Evolutionary conservation across 495 filamentous ascomycete species (phyloP).

Genomic region (Baudoinia panamericana): DNA sequence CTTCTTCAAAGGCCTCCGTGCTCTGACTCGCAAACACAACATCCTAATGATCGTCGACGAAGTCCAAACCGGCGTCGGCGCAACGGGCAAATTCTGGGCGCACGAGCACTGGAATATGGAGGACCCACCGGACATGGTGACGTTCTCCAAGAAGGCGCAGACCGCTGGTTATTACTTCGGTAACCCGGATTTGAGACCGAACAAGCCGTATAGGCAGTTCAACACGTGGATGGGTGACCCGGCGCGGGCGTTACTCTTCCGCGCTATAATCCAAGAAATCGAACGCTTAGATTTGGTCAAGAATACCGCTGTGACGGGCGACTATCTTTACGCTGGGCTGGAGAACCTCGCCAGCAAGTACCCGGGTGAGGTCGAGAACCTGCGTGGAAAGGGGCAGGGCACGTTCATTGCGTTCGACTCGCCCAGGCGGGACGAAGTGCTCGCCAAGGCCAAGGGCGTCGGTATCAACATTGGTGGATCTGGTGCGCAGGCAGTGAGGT

Average conservation of each 20-base stretch:
- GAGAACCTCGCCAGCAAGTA: constrained; percentile 56
- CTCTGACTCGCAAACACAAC: constrained; percentile 70
- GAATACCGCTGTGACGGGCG: constrained; percentile 68
- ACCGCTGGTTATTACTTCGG: constrained; percentile 95
- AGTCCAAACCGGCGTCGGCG: constrained; percentile 92
- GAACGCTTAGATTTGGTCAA: constrained; percentile 65
- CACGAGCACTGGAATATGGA: constrained; percentile 91
- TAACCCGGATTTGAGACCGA: constrained; percentile 75
- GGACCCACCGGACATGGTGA: constrained; percentile 91
- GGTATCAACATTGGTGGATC: constrained; percentile 91
- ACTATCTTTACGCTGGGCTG: constrained; percentile 67
- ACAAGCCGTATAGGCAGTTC: constrained; percentile 98
- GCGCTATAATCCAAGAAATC: constrained; percentile 82
- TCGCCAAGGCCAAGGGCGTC: constrained; percentile 64
- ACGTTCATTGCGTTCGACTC: constrained; percentile 97
- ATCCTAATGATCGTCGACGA: constrained; percentile 95
- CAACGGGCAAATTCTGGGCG: constrained; percentile 96
- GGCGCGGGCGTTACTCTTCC: constrained; percentile 76
- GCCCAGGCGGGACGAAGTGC: constrained; percentile 70
- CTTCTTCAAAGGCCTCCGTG: constrained; percentile 84
- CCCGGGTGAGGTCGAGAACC: constrained; percentile 73
- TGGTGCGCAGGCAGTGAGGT: constrained; percentile 63
- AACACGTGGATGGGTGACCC: constrained; percentile 99
- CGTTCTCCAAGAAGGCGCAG: constrained; percentile 98
- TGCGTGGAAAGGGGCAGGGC: constrained; percentile 86